Evolutionary conservation across 805 yeast species (phyloP), one percentile per base, ranked within the genome.

Genomic region (Ogataea methanolica): DNA sequence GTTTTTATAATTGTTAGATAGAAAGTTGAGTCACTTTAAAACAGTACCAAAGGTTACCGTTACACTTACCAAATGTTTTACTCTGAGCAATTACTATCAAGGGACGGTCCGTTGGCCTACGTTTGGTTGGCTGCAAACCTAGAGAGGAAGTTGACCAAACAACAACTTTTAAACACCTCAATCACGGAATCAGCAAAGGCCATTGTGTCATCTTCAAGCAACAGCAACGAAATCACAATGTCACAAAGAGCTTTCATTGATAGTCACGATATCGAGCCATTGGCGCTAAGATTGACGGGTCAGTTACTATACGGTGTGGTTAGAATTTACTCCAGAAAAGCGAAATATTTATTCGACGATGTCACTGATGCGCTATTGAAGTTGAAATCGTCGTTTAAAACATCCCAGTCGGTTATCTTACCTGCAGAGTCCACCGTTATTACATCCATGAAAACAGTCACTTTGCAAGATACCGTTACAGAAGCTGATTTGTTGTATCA

Each of bases 51-150:
- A 9, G 31, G 9, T 26, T 3, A 26, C 11, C 12, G 9, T 26
- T 3, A 26, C 11, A 39, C 33, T 17, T 39, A 36, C 15, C 45
- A 77, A 6, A 26, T 78, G 82, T 72, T 75, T 54, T 74, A 69
- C 50, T 71, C 81, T 2, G 82, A 78, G 45, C 71, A 72, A 43
- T 63, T 81, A 33, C 70, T 83, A 19, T 73, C 87, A 2, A 82
- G 79, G 50, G 83, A 83, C 60, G 95, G 96, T 2, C 96, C 96
- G 1, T 71, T 90, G 50, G 96, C 95, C 2, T 87, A 84, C 54
- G 90, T 89, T 8, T 90, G 97, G 97, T 73, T 90, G 41, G 97
- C 97, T 9, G 92, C 96, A 19, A 90, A 88, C 61, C 76, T 90
- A 67, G 96, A 90, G 56, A 80, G 81, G 57, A 84, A 83, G 55